phyloP scores from a whole-genome alignment of 2,329 filamentous ascomycete species.

The Anisogramma anomala region DNA sequence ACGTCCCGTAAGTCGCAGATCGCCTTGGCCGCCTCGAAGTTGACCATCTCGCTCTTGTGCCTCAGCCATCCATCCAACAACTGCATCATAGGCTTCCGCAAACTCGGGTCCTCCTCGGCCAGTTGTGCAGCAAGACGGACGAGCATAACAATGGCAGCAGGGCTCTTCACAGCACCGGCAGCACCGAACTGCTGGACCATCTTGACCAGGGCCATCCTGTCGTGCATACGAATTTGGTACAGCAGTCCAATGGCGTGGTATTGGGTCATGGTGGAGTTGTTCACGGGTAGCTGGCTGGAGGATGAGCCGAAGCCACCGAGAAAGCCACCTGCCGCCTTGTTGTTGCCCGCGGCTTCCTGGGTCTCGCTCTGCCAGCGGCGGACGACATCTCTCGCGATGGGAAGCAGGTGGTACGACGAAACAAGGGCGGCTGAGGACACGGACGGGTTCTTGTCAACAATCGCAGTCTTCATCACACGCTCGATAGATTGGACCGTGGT shows the following conservation, averaged over 20 bases:
- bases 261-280: slow-evolving; percentile 94
- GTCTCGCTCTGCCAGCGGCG: slow-evolving; percentile 97
- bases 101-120: slow-evolving; percentile 79
- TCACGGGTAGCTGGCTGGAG: slow-evolving; percentile 63
- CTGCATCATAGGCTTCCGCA: slow-evolving; percentile 94
- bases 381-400: slow-evolving; percentile 90
- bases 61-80: slow-evolving; percentile 91
- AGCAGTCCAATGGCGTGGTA: slow-evolving; percentile 96
- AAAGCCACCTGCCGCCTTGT: slow-evolving; percentile 82
- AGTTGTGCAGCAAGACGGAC: slow-evolving; percentile 87
- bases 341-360: slow-evolving; percentile 84
- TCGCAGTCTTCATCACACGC: slow-evolving; percentile 96
- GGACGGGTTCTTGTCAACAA: slow-evolving; percentile 97
- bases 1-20: slow-evolving; percentile 93
- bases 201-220: slow-evolving; percentile 97
- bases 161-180: slow-evolving; percentile 86
- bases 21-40: slow-evolving; percentile 96
- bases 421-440: slow-evolving; percentile 93
- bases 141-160: slow-evolving; percentile 82
- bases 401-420: slow-evolving; percentile 94
- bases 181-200: slow-evolving; percentile 99
- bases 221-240: slow-evolving; percentile 95
- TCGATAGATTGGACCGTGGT: slow-evolving; percentile 96
- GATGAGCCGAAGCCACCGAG: slow-evolving; percentile 81
- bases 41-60: slow-evolving; percentile 99